These are phyloP conservation scores for Eucalyptus tenuipes DNA, from an alignment of 345 rosid genomes.

Conservation along the genomic window DNA sequence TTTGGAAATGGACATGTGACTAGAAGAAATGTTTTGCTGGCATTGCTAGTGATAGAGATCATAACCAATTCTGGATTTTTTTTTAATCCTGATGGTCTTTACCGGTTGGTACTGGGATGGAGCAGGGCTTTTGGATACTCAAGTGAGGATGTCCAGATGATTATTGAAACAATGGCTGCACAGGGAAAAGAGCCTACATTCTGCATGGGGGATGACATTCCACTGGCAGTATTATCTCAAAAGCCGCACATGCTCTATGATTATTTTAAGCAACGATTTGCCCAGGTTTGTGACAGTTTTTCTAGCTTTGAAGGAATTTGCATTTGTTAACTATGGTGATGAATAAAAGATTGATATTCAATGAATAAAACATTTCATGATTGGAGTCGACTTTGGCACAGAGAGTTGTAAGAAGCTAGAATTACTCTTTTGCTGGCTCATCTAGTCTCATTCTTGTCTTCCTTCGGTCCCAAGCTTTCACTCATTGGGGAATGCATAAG, in stretches of 20 bases:
- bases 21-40: not conserved
- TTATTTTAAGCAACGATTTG: slow-evolving; percentile 98
- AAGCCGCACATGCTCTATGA: slow-evolving; percentile 89
- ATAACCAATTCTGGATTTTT: not conserved
- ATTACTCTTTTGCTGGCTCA: not conserved
- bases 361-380: not conserved
- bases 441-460: not conserved
- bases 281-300: slow-evolving; percentile 50
- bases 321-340: not conserved
- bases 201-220: slow-evolving; percentile 97
- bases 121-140: slow-evolving; percentile 95
- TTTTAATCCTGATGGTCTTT: not conserved
- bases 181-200: slow-evolving; percentile 98
- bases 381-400: not conserved
- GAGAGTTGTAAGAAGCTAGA: not conserved
- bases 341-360: not conserved
- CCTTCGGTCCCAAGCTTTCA: not conserved
- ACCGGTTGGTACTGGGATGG: slow-evolving; percentile 4
- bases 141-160: slow-evolving; percentile 99
- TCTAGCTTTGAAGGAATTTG: not conserved
- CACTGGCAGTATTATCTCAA: slow-evolving; percentile 78
- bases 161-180: slow-evolving; percentile 92
- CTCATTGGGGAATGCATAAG: not conserved
- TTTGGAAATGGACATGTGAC: not conserved
- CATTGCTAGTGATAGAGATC: not conserved